A percentile compares a stretch with the other conserved stretches of the same genome.
These are phyloP conservation scores for Mucor mucedo DNA, from an alignment of 371 early-diverging fungal genomes.

Conservation along the genomic window DNA sequence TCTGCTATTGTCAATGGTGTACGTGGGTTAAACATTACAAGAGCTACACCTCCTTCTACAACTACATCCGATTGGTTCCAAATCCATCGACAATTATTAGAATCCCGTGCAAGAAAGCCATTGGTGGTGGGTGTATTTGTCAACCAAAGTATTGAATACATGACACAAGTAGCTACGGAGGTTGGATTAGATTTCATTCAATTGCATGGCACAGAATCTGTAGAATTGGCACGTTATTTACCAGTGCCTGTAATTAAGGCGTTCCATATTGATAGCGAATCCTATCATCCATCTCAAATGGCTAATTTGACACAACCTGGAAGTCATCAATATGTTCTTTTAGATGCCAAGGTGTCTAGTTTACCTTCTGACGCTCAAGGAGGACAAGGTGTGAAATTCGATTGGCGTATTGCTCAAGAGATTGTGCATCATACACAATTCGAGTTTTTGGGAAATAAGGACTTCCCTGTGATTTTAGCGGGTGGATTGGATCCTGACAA, in stretches of 20 bases:
- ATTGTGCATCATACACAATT: constrained; percentile 52
- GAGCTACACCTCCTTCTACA: constrained; percentile 6
- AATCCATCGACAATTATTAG: constrained; percentile 53
- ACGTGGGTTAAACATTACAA: constrained; percentile 42
- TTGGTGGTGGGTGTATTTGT: constrained; percentile 93
- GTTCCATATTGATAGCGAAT: constrained; percentile 74
- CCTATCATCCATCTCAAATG: constrained; percentile 44
- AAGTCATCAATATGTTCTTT: constrained; percentile 66
- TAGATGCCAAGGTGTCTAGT: constrained; percentile 72
- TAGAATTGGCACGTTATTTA: constrained; percentile 66
- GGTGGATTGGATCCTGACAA: constrained; percentile 91
- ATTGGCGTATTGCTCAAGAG: constrained; percentile 78
- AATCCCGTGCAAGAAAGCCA: constrained; percentile 64
- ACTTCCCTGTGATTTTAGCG: constrained; percentile 80
- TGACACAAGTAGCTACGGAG: constrained; percentile 65
- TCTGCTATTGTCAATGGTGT: constrained; percentile 68
- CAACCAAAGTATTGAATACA: constrained; percentile 79
- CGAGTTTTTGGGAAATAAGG: constrained; percentile 29
- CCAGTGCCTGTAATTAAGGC: constrained; percentile 90
- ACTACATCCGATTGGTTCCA: constrained; percentile 62
- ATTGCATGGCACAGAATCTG: constrained; percentile 87
- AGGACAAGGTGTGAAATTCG: constrained; percentile 74
- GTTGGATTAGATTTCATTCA: constrained; percentile 90
- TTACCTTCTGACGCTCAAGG: constrained; percentile 64
- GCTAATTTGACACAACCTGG: constrained; percentile 57